Percentiles rank a stretch among this genome's conserved stretches.
Evolutionary conservation across 2,329 filamentous ascomycete species (phyloP).

Genomic region (Cytospora schulzeri): DNA sequence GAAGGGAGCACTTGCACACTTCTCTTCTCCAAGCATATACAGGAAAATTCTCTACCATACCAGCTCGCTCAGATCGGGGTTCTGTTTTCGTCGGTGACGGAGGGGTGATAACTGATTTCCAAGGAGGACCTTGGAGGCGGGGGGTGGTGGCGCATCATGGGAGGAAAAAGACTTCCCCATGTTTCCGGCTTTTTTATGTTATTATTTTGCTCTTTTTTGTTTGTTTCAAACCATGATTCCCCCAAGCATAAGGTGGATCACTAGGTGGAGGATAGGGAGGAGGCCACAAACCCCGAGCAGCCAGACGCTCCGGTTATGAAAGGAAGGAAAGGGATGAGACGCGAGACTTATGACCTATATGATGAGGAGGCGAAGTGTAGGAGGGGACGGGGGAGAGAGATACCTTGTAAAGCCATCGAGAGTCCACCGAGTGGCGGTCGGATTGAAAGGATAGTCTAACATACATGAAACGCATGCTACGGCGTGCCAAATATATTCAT

Average conservation of each 20-base stretch:
- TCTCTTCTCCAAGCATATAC: constrained; percentile 24
- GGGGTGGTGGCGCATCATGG: constrained; percentile 12
- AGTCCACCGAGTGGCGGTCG: background rate
- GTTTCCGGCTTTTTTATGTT: constrained; percentile 1
- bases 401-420: constrained; percentile 10
- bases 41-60: constrained; percentile 6
- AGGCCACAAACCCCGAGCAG: constrained; percentile 7
- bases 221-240: constrained; percentile 19
- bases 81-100: constrained; percentile 8
- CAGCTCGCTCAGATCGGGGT: constrained; percentile 8
- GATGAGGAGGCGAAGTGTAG: constrained; percentile 10
- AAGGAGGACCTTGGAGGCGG: background rate
- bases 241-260: constrained; percentile 12
- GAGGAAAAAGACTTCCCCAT: constrained; percentile 4
- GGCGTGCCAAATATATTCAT: constrained; percentile 21
- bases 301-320: background rate
- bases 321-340: constrained; percentile 12
- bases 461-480: constrained; percentile 14
- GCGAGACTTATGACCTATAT: constrained; percentile 23
- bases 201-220: constrained; percentile 3
- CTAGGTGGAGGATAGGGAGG: background rate
- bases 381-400: constrained; percentile 1
- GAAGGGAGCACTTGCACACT: constrained; percentile 17
- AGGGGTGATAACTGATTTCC: background rate
- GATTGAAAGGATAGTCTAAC: constrained; percentile 3